These are phyloP conservation scores for Taphrina pruni DNA, from an alignment of 1,139 yeast species.

Conservation along the genomic window DNA sequence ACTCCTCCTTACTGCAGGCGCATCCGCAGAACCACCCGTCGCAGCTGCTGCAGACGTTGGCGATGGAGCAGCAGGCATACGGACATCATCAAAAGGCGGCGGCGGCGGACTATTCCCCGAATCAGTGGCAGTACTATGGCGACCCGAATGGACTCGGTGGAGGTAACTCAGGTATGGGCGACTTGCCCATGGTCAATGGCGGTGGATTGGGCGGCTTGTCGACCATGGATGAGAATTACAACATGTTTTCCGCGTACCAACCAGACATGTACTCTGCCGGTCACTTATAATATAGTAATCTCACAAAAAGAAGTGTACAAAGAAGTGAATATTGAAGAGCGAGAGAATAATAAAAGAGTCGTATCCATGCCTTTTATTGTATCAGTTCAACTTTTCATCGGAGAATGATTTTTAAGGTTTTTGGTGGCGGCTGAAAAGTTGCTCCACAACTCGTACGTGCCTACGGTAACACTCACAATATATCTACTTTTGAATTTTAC, in stretches of 20 bases:
- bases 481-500: too few species aligned
- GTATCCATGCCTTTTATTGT: too few species aligned
- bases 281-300: not conserved
- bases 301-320: not conserved
- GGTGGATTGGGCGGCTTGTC: not conserved
- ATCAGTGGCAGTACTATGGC: conserved; percentile 18
- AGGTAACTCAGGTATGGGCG: not conserved
- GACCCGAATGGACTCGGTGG: not conserved
- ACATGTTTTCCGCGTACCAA: conserved; percentile 3
- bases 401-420: not conserved
- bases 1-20: conserved; percentile 9
- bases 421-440: not conserved
- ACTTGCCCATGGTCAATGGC: conserved; percentile 1
- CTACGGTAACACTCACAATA: too few species aligned
- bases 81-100: not conserved
- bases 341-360: not conserved
- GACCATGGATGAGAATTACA: not conserved
- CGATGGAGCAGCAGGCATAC: conserved; percentile 2
- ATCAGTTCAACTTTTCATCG: too few species aligned
- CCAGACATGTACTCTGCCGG: not conserved
- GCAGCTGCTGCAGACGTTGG: conserved; percentile 7
- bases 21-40: not conserved
- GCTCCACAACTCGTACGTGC: too few species aligned
- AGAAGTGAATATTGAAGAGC: not conserved
- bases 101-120: conserved; percentile 1